Percentiles rank a stretch among this genome's conserved stretches.
These are phyloP conservation scores for Nannizziopsis arthrosporioides DNA, from an alignment of 2,329 filamentous ascomycete species.

Conservation along the genomic window DNA sequence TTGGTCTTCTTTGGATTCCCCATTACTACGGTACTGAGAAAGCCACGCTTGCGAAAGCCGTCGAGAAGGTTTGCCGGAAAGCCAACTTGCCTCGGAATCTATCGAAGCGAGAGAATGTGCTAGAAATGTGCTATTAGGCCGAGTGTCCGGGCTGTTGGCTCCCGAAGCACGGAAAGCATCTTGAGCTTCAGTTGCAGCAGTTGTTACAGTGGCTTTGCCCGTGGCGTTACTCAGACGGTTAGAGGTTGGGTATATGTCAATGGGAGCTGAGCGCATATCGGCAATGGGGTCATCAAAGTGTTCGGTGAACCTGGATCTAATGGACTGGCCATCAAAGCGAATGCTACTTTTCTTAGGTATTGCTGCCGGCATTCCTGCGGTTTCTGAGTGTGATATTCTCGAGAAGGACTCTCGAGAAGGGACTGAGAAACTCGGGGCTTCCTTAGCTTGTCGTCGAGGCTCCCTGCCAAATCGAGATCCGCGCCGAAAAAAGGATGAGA, in stretches of 20 bases:
- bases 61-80: conserved; percentile 59
- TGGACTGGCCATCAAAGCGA: conserved; percentile 53
- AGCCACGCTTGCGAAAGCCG: conserved; percentile 35
- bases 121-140: conserved; percentile 38
- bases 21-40: conserved; percentile 31
- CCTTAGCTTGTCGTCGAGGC: not conserved
- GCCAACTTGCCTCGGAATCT: conserved; percentile 92
- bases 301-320: conserved; percentile 82
- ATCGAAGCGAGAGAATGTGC: conserved; percentile 86
- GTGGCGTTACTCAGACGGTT: conserved; percentile 9
- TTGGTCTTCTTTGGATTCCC: conserved; percentile 39
- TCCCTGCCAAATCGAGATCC: conserved; percentile 24
- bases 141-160: conserved; percentile 40
- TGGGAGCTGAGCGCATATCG: conserved; percentile 67
- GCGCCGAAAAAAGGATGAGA: conserved; percentile 66
- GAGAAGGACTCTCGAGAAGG: conserved; percentile 80
- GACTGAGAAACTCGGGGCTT: conserved; percentile 55
- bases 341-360: conserved; percentile 33
- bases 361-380: conserved; percentile 29
- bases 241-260: conserved; percentile 13
- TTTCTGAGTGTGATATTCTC: conserved; percentile 33
- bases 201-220: conserved; percentile 8
- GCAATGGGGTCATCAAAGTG: conserved; percentile 75
- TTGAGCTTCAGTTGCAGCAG: conserved; percentile 21
- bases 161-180: conserved; percentile 28